Conservation (phyloP, 1,284 basidiomycete species). For the Athelia psychrophila region DNA sequence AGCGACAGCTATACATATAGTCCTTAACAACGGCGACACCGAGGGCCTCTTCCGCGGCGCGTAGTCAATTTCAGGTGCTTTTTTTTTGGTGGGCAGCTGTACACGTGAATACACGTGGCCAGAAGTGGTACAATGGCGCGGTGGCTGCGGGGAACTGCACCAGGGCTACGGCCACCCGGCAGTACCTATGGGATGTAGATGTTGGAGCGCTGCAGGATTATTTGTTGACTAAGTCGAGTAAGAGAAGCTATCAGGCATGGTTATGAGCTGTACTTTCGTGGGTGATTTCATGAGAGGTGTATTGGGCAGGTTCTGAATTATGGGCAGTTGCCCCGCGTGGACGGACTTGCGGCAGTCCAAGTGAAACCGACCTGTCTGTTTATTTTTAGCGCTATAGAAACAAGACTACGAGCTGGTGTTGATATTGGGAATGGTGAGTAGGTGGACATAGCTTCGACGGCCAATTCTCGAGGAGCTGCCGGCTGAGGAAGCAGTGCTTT, state of each 20-base stretch:
- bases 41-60: slow-evolving; percentile 49
- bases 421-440: no score
- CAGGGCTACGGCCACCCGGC: slow-evolving; percentile 38
- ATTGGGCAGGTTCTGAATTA: slow-evolving; percentile 29
- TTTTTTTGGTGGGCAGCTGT: slow-evolving; percentile 39
- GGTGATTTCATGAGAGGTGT: background rate
- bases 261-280: background rate
- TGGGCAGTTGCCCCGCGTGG: slow-evolving; percentile 48
- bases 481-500: no score
- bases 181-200: slow-evolving; percentile 44
- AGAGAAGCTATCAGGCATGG: slow-evolving; percentile 48
- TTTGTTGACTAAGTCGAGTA: slow-evolving; percentile 37
- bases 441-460: no score
- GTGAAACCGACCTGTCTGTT: no score
- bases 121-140: slow-evolving; percentile 42
- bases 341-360: no score
- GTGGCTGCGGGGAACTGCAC: slow-evolving; percentile 42
- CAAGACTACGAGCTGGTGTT: no score
- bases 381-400: no score
- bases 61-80: slow-evolving; percentile 51
- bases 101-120: slow-evolving; percentile 34
- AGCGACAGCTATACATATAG: slow-evolving; percentile 49
- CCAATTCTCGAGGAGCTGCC: no score
- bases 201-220: slow-evolving; percentile 39
- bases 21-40: slow-evolving; percentile 44